A percentile compares a stretch with the other conserved stretches of the same genome.
phyloP scores from a whole-genome alignment of 129 eudicot genomes.

The Dittrichia graveolens region DNA sequence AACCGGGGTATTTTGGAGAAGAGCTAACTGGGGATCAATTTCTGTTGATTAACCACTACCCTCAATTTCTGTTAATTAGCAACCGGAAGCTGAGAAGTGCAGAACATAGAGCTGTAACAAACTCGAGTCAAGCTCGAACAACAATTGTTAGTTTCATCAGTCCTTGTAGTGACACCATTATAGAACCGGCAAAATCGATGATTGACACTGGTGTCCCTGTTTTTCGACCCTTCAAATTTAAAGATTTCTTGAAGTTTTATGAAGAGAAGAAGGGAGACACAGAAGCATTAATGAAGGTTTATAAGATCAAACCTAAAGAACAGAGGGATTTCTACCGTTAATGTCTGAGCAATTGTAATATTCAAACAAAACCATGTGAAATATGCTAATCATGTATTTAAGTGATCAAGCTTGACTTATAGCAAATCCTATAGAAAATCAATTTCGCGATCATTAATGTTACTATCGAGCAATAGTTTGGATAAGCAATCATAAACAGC shows the following conservation, averaged over 20 bases:
- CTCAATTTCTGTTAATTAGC: conserved; percentile 49
- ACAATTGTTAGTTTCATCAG: conserved; percentile 36
- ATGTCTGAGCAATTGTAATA: conserved; percentile 8
- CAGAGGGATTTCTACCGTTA: not conserved
- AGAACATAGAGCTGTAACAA: conserved; percentile 56
- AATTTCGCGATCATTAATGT: too few species aligned
- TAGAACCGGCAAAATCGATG: conserved; percentile 38
- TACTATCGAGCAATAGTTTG: too few species aligned
- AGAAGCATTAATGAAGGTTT: conserved; percentile 33
- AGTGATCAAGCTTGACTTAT: too few species aligned
- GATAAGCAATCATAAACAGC: too few species aligned
- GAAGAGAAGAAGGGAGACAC: conserved; percentile 27
- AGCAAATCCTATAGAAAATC: too few species aligned
- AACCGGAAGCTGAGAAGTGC: conserved; percentile 51
- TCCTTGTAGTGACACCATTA: conserved; percentile 26
- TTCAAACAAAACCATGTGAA: not conserved
- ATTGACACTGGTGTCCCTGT: not conserved
- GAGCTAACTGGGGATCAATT: conserved; percentile 43
- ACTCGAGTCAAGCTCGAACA: conserved; percentile 38
- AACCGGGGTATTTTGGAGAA: conserved; percentile 47
- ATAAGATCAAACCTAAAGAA: conserved; percentile 21
- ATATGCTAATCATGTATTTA: not conserved
- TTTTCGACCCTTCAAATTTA: conserved; percentile 29
- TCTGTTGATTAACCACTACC: conserved; percentile 57
- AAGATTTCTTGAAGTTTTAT: conserved; percentile 30